phyloP scores from a whole-genome alignment of 495 filamentous ascomycete genomes.

The Neurospora cerealis region DNA sequence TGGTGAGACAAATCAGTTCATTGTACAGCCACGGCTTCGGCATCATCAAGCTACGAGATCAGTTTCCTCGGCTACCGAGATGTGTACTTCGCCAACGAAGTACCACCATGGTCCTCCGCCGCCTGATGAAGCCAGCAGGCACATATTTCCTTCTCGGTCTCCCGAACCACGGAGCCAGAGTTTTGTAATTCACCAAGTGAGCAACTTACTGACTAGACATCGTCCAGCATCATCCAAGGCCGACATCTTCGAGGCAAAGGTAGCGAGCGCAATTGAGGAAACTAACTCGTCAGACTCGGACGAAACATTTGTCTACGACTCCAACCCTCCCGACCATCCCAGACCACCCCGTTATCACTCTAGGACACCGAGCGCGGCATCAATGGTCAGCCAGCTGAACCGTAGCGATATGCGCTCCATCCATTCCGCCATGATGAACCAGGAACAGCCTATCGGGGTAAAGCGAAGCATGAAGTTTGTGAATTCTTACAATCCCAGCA shows the following conservation, averaged over 20 bases:
- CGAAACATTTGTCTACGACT: constrained; percentile 98
- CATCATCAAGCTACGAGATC: constrained; percentile 30
- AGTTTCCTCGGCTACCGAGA: constrained; percentile 20
- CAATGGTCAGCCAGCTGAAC: constrained; percentile 72
- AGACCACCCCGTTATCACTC: constrained; percentile 84
- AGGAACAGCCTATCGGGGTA: constrained; percentile 55
- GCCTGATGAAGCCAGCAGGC: constrained; percentile 13
- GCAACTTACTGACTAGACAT: constrained; percentile 42
- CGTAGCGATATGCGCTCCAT: constrained; percentile 52
- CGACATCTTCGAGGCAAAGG: constrained; percentile 94
- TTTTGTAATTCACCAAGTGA: constrained; percentile 26
- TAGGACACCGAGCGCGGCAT: constrained; percentile 88
- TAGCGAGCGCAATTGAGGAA: constrained; percentile 86
- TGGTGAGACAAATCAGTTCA: constrained; percentile 45
- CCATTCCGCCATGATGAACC: constrained; percentile 51
- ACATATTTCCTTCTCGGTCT: constrained; percentile 7
- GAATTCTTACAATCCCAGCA: constrained; percentile 61
- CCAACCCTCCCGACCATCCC: constrained; percentile 82
- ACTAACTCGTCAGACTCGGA: constrained; percentile 90
- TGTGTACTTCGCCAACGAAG: constrained; percentile 19
- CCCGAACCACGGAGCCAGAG: constrained; percentile 12
- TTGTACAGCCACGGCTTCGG: constrained; percentile 12
- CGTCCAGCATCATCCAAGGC: constrained; percentile 81
- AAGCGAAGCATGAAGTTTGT: constrained; percentile 98
- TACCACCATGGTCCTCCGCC: constrained; percentile 31